phyloP scores from a whole-genome alignment of 805 yeast genomes.

The Sugiyamaella floridensis region DNA sequence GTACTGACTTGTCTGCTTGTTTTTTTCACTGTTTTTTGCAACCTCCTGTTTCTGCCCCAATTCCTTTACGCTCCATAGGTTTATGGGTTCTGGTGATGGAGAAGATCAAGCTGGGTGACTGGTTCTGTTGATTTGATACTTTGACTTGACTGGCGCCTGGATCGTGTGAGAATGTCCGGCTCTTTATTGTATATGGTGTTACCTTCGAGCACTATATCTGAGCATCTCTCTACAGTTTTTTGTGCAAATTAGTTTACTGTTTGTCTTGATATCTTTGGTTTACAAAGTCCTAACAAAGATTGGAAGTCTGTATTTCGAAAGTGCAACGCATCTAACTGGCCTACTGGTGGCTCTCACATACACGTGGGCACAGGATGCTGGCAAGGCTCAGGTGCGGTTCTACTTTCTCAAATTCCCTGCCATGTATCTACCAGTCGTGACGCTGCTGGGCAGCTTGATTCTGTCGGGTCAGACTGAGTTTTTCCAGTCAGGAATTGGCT shows the following conservation, averaged over 20 bases:
- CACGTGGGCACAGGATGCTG: slow-evolving; percentile 34
- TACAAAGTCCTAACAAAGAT: slow-evolving; percentile 5
- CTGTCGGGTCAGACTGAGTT: slow-evolving; percentile 24
- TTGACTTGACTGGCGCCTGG: slow-evolving; percentile 14
- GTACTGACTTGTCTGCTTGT: slow-evolving; percentile 7
- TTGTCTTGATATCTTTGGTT: not conserved
- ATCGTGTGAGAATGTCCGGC: slow-evolving; percentile 17
- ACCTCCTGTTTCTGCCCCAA: slow-evolving; percentile 33
- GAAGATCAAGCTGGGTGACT: slow-evolving; percentile 26
- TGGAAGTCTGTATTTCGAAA: slow-evolving; percentile 15
- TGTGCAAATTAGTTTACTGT: not conserved
- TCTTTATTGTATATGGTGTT: slow-evolving; percentile 4
- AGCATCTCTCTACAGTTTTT: slow-evolving; percentile 10
- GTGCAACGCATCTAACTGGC: slow-evolving; percentile 23
- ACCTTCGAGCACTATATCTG: not conserved
- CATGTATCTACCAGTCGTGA: slow-evolving; percentile 29
- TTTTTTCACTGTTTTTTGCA: not conserved
- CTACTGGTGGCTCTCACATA: slow-evolving; percentile 30
- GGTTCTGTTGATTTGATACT: slow-evolving; percentile 20
- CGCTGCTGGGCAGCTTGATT: slow-evolving; percentile 24
- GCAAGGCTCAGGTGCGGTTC: slow-evolving; percentile 24
- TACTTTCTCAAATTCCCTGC: slow-evolving; percentile 28
- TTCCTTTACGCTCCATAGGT: slow-evolving; percentile 24
- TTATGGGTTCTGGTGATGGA: slow-evolving; percentile 31
- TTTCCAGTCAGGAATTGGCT: slow-evolving; percentile 26